phyloP scores from a whole-genome alignment of 306 rosid genomes.

The Canavalia gladiata region DNA sequence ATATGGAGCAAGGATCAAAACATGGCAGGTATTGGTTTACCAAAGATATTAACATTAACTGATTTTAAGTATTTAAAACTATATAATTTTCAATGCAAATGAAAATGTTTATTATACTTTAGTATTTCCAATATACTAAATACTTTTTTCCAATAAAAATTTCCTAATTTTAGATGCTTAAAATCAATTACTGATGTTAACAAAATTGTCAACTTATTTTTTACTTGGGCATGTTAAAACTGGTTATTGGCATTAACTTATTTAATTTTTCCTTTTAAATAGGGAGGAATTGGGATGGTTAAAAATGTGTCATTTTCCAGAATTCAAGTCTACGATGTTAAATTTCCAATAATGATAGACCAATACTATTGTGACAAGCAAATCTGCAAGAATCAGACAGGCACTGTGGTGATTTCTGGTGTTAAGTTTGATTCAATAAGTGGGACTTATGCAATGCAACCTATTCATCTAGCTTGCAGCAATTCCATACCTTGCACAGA shows the following conservation, averaged over 20 bases:
- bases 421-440: conserved; percentile 66
- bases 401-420: conserved; percentile 68
- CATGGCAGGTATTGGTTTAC: conserved; percentile 83
- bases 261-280: neutral
- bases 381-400: conserved; percentile 80
- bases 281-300: conserved; percentile 96
- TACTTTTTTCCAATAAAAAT: no score
- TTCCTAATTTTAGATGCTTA: no score
- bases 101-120: no score
- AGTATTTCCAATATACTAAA: no score
- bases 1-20: conserved; percentile 90
- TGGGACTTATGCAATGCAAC: conserved; percentile 72
- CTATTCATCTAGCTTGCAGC: conserved; percentile 87
- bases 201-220: no score
- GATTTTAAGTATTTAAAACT: no score
- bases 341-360: conserved; percentile 79
- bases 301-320: conserved; percentile 89
- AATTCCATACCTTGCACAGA: conserved; percentile 78
- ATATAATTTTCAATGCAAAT: no score
- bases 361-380: conserved; percentile 89
- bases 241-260: conserved; percentile 6
- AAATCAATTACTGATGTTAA: no score
- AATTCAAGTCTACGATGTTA: conserved; percentile 73
- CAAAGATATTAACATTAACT: no score
- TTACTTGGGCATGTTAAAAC: neutral